Evolutionary conservation across 2,329 filamentous ascomycete genomes (phyloP).

Genomic region (Ascosphaera apis): DNA sequence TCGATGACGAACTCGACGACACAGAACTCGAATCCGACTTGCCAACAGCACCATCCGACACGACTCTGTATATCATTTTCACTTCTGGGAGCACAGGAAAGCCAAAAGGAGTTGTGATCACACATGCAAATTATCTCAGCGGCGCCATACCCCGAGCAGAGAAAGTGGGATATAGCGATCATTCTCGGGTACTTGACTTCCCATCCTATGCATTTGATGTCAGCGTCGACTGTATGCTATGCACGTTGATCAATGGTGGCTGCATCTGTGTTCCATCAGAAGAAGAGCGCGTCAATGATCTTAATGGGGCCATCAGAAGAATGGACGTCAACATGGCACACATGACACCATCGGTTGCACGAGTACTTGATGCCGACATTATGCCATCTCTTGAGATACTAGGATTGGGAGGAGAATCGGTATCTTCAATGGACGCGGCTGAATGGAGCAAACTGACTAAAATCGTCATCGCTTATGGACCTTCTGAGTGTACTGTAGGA

Average conservation of each 20-base stretch:
- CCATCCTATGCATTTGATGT: conserved; percentile 33
- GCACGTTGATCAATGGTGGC: conserved; percentile 31
- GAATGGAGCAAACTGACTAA: conserved; percentile 20
- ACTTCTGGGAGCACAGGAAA: conserved; percentile 31
- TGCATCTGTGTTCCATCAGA: conserved; percentile 36
- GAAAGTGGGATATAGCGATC: conserved; percentile 25
- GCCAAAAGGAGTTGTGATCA: conserved; percentile 37
- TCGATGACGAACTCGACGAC: neutral
- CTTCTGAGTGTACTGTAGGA: conserved; percentile 21
- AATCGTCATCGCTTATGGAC: conserved; percentile 23
- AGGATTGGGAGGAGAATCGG: conserved; percentile 23
- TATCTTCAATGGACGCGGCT: conserved; percentile 17
- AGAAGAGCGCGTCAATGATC: conserved; percentile 25
- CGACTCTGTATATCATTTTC: conserved; percentile 34
- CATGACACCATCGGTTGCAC: conserved; percentile 37
- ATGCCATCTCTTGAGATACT: conserved; percentile 20
- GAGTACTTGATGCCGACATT: conserved; percentile 19
- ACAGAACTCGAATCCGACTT: neutral
- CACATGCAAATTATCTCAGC: conserved; percentile 35
- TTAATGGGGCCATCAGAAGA: conserved; percentile 25
- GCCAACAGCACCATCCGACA: conserved; percentile 3
- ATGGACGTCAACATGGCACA: conserved; percentile 32
- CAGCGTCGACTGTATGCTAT: conserved; percentile 30
- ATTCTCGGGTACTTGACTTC: conserved; percentile 39
- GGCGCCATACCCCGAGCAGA: conserved; percentile 29